phyloP scores from a whole-genome alignment of 2,329 filamentous ascomycete species.

The Penicillium paneum region DNA sequence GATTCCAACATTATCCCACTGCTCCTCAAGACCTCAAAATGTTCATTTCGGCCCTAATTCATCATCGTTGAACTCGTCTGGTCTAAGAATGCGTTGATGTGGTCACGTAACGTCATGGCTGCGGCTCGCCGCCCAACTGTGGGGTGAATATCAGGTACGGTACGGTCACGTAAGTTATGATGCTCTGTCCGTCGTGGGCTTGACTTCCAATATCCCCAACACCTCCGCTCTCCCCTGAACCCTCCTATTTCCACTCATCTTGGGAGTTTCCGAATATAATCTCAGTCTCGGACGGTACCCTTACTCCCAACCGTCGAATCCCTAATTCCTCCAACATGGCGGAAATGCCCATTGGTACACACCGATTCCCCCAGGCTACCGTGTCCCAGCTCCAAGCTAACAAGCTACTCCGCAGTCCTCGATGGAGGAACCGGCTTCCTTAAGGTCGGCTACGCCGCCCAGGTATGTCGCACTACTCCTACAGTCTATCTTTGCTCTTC shows the following conservation, averaged over 20 bases:
- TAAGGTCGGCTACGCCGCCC: constrained; percentile 97
- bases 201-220: constrained; percentile 20
- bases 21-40: neutral
- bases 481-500: neutral
- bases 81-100: constrained; percentile 1
- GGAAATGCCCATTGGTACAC: constrained; percentile 50
- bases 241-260: constrained; percentile 18
- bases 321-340: constrained; percentile 39
- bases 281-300: neutral
- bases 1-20: neutral
- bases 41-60: neutral
- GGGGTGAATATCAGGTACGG: constrained; percentile 20
- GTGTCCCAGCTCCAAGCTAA: constrained; percentile 25
- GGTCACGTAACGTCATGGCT: constrained; percentile 19
- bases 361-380: constrained; percentile 17
- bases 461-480: constrained; percentile 49
- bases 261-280: constrained; percentile 12
- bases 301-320: constrained; percentile 2
- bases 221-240: constrained; percentile 18
- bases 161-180: constrained; percentile 30
- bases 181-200: constrained; percentile 22
- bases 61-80: neutral
- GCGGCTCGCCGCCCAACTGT: constrained; percentile 11
- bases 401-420: constrained; percentile 66
- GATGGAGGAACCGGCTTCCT: constrained; percentile 99